phyloP scores from a whole-genome alignment of 768 basidiomycete genomes.

The Leccinum sublutescens region DNA sequence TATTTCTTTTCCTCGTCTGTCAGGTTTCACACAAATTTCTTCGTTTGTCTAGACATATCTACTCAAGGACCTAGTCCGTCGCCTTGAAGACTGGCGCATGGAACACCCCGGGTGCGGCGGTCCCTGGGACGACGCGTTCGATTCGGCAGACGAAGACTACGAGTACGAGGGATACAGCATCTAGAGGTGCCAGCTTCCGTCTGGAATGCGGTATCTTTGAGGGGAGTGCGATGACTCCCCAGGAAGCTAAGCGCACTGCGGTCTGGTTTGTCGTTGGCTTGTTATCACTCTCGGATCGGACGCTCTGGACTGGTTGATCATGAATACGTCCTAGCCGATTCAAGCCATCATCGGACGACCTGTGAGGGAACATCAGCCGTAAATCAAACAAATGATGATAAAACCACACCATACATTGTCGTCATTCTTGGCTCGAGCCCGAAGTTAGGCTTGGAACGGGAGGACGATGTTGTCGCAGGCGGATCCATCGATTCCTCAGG shows the following conservation, averaged over 20 bases:
- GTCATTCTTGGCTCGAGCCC: neutral
- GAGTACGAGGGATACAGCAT: conserved; percentile 9
- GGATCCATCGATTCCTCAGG: neutral
- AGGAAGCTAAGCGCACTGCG: neutral
- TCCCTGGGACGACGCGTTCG: conserved; percentile 9
- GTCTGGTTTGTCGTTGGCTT: neutral
- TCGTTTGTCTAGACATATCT: conserved; percentile 4
- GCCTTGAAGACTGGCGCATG: conserved; percentile 9
- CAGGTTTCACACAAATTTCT: neutral
- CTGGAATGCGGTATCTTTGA: neutral
- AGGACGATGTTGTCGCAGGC: neutral
- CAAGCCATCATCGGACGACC: neutral
- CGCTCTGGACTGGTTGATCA: neutral
- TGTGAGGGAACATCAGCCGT: neutral
- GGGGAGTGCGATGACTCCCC: neutral
- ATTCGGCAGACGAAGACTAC: conserved; percentile 12
- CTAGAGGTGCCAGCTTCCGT: neutral
- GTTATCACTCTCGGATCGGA: neutral
- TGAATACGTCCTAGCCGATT: neutral
- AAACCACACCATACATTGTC: neutral
- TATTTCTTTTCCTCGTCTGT: neutral
- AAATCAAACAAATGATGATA: neutral
- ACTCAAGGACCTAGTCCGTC: conserved; percentile 9
- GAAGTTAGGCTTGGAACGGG: neutral
- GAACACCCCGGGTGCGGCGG: conserved; percentile 16